Evolutionary conservation across 352 stramenopile species (phyloP), one percentile per base, ranked within the genome.

Genomic region (Phytophthora meadii): DNA sequence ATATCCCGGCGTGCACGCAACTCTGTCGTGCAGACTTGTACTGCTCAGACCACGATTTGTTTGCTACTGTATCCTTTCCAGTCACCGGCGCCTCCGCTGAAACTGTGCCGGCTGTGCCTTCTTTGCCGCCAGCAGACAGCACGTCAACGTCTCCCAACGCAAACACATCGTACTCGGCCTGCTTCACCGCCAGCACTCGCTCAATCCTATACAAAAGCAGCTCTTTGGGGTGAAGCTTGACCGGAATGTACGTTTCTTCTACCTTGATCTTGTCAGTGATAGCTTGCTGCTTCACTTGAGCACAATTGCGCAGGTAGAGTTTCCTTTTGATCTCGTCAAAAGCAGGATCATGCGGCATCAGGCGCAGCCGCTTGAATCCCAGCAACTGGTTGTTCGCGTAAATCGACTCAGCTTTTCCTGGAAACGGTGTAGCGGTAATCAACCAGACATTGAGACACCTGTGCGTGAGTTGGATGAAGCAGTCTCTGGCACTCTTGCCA

Each of bases 241-340:
- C 70, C 2, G 74, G 87, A 22, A 92, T 82, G 57, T 92, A 92
- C 15, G 79, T 92, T 61, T 92, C 78, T 15, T 82, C 77, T 36
- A 96, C 75, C 22, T 70, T 72, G 55, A 94, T 89, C 56, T 90
- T 88, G 58, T 81, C 86, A 0, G 83, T 91, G 60, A 96, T 92
- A 40, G 82, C 88, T 57, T 92, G 79, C 51, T 90, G 77, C 45
- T 92, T 87, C 11, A 95, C 87, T 59, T 93, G 84, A 15, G 87
- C 88, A 32, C 85, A 93, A 56, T 92, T 93, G 30, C 87, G 82
- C 28, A 96, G 78, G 70, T 95, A 96, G 8, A 96, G 70, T 48
- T 95, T 94, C 17, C 85, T 69, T 64, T 96, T 96, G 63, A 96
- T 95, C 48, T 88, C 84, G 39, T 96, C 87, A 65, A 96, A 96